Evolutionary conservation across 495 filamentous ascomycete species (phyloP).

Genomic region (Daldinia concentrica): DNA sequence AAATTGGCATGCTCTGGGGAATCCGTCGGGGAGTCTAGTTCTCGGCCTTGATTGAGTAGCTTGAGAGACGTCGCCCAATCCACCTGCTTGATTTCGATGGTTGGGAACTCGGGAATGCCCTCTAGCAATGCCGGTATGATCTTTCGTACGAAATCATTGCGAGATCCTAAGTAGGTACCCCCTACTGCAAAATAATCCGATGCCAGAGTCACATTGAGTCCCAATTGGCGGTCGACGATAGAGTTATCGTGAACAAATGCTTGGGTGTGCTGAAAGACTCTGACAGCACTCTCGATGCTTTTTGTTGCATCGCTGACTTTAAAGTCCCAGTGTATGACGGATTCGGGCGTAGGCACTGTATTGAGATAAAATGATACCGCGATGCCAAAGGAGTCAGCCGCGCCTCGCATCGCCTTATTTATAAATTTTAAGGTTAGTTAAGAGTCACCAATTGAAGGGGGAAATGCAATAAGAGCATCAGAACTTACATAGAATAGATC

Average conservation of each 20-base stretch:
- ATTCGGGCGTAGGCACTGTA: slow-evolving; percentile 59
- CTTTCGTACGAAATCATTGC: slow-evolving; percentile 31
- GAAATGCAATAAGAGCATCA: neutral
- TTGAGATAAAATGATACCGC: slow-evolving; percentile 63
- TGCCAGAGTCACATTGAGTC: slow-evolving; percentile 48
- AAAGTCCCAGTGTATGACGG: slow-evolving; percentile 55
- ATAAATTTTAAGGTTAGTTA: slow-evolving; percentile 19
- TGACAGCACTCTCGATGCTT: slow-evolving; percentile 36
- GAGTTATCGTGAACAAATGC: slow-evolving; percentile 41
- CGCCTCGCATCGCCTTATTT: slow-evolving; percentile 61
- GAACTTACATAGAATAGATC: slow-evolving; percentile 62
- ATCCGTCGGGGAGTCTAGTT: slow-evolving; percentile 42
- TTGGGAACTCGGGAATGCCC: slow-evolving; percentile 25
- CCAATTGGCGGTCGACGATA: slow-evolving; percentile 45
- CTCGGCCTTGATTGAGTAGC: slow-evolving; percentile 36
- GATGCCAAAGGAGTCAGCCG: slow-evolving; percentile 68
- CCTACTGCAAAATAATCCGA: slow-evolving; percentile 45
- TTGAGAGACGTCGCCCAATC: slow-evolving; percentile 47
- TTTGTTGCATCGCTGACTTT: slow-evolving; percentile 40
- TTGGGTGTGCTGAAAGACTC: slow-evolving; percentile 49
- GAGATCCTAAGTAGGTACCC: slow-evolving; percentile 50
- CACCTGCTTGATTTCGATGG: slow-evolving; percentile 17
- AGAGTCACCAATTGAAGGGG: neutral
- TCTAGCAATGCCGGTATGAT: slow-evolving; percentile 45
- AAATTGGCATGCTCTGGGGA: slow-evolving; percentile 54